Conservation (phyloP, 768 basidiomycete genomes). For the Phanerochaete carnosa region DNA sequence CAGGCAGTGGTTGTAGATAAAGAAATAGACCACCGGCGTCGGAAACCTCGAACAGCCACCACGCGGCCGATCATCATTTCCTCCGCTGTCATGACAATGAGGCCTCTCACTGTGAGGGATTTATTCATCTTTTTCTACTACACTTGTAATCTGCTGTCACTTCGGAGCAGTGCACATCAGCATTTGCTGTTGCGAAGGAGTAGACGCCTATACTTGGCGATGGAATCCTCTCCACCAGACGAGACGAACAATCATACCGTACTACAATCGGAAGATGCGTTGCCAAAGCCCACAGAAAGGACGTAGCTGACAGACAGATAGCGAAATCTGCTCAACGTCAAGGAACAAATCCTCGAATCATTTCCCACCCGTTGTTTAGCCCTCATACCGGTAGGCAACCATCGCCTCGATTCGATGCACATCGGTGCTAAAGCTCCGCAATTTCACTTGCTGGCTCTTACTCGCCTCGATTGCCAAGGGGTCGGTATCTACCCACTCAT, state of each 20-base stretch:
- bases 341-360: background rate
- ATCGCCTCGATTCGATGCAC: conserved; percentile 97
- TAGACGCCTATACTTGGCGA: too few relatives aligned
- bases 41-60: background rate
- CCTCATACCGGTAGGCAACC: conserved; percentile 95
- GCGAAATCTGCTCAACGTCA: background rate
- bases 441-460: conserved; percentile 90
- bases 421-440: conserved; percentile 95
- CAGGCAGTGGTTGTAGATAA: conserved; percentile 12
- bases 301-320: background rate
- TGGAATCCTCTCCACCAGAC: too few relatives aligned
- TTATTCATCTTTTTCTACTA: background rate
- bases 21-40: background rate
- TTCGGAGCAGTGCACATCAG: too few relatives aligned
- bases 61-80: conserved; percentile 7
- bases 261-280: too few relatives aligned
- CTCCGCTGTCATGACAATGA: conserved; percentile 13
- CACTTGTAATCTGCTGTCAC: too few relatives aligned
- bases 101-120: background rate
- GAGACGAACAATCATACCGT: too few relatives aligned
- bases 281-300: background rate
- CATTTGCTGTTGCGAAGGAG: too few relatives aligned
- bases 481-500: conserved; percentile 96
- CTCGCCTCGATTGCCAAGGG: conserved; percentile 89
- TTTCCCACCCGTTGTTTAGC: conserved; percentile 33